Base-by-base conservation (phyloP, 495 filamentous ascomycete species). In the Rusavskia elegans region DNA sequence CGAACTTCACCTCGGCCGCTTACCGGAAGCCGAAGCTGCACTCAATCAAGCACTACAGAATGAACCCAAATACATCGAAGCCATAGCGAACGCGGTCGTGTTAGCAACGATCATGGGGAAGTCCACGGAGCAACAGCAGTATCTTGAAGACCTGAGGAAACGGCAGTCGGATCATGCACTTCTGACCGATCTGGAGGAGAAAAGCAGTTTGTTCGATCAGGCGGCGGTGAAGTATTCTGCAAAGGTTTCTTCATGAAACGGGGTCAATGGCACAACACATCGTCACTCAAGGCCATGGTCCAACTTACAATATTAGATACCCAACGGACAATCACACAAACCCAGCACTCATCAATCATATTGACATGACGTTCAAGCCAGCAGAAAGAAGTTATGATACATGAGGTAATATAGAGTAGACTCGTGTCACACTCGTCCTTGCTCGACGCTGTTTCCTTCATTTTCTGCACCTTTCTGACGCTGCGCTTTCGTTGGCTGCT, bases 21-120 rank as follows among this genome's bases (percentile, higher is more conserved):
- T 87, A 23, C 85, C 87, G 35, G 92, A 98, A 69, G 89, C 92
- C 9, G 84, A 95, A 66, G 79, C 82, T 23, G 90, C 89, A 11
- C 68, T 98, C 56, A 72, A 87, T 49, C 76, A 88, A 63, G 89
- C 89, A 5, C 49, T 89, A 46, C 77, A 82, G 59, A 83, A 84
- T 66, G 79, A 89, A 48, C 76, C 83, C 7, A 70, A 76, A 5
- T 75, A 85, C 53, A 72, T 78, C 13, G 82, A 88, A 29, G 76
- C 83, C 42, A 78, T 95, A 58, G 86, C 85, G 52, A 94, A 96
- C 60, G 64, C 76, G 44, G 70, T 93, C 51, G 89, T 96, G 17
- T 66, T 95, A 62, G 82, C 79, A 41, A 74, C 84, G 20, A 69
- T 95, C 54, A 71, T 74, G 19, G 89, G 90, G 17, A 84, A 85